These are phyloP conservation scores for Blastobotrys buckinghamii DNA, from an alignment of 1,139 yeast genomes.

Conservation along the genomic window DNA sequence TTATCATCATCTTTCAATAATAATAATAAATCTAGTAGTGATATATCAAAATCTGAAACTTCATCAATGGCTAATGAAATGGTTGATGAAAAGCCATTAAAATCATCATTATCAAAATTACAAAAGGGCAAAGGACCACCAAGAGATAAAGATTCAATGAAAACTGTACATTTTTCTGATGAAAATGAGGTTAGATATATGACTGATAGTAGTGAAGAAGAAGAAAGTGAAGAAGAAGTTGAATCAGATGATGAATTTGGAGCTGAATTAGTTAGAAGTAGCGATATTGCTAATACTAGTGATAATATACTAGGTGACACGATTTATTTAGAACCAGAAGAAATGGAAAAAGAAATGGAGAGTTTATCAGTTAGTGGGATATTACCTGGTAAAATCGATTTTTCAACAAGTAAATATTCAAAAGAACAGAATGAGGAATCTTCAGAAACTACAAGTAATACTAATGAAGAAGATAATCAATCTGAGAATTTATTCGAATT, in stretches of 20 bases:
- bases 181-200: background rate
- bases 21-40: background rate
- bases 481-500: conserved; percentile 25
- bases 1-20: background rate
- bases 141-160: background rate
- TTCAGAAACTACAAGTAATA: background rate
- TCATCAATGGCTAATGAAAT: background rate
- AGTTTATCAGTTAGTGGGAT: conserved; percentile 6
- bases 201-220: background rate
- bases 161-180: background rate
- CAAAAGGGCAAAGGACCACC: background rate
- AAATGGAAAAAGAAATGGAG: conserved; percentile 4
- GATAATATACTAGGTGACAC: conserved; percentile 1
- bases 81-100: conserved; percentile 8
- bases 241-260: background rate
- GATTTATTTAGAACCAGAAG: conserved; percentile 10
- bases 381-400: conserved; percentile 3
- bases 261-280: background rate
- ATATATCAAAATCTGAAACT: background rate
- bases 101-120: conserved; percentile 11
- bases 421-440: background rate
- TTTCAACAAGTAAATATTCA: background rate
- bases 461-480: conserved; percentile 12
- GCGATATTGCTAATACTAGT: conserved; percentile 1
- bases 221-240: conserved; percentile 1